These are phyloP conservation scores for Trametes coccinea DNA, from an alignment of 768 basidiomycete species.

Conservation along the genomic window DNA sequence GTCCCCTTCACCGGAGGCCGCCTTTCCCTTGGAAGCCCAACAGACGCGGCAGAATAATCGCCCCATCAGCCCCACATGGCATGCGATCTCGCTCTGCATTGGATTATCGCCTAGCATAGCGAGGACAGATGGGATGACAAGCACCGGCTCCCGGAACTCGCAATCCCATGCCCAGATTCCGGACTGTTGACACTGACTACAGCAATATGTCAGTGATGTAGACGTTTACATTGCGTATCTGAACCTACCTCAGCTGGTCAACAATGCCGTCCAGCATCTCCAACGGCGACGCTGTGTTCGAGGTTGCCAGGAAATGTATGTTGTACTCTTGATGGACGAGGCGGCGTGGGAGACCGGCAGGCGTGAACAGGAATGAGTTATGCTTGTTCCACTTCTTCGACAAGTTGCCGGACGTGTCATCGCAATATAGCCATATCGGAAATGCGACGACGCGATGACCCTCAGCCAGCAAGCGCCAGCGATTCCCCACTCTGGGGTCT, in stretches of 20 bases:
- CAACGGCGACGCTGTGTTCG: constrained; percentile 41
- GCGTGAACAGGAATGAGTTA: constrained; percentile 39
- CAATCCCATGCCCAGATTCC: constrained; percentile 45
- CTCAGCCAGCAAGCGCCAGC: constrained; percentile 3
- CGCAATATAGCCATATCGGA: constrained; percentile 44
- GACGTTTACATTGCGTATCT: background rate
- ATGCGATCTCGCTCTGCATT: constrained; percentile 46
- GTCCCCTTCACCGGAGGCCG: background rate
- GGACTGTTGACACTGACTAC: constrained; percentile 27
- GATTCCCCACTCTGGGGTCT: constrained; percentile 4
- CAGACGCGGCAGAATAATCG: constrained; percentile 45
- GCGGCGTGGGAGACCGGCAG: constrained; percentile 37
- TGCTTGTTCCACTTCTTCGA: constrained; percentile 52
- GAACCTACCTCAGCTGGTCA: constrained; percentile 32
- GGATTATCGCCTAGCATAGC: constrained; percentile 44
- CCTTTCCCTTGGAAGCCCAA: constrained; percentile 31
- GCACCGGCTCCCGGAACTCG: background rate
- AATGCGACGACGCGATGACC: constrained; percentile 32
- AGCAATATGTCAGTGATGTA: constrained; percentile 7
- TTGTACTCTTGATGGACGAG: constrained; percentile 35
- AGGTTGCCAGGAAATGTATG: constrained; percentile 43
- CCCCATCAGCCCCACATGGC: constrained; percentile 42
- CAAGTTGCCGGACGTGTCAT: constrained; percentile 45
- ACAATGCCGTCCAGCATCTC: constrained; percentile 42
- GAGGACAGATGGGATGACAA: constrained; percentile 17